Evolutionary conservation across 2,329 filamentous ascomycete genomes (phyloP).

Genomic region (Monilinia polystroma): DNA sequence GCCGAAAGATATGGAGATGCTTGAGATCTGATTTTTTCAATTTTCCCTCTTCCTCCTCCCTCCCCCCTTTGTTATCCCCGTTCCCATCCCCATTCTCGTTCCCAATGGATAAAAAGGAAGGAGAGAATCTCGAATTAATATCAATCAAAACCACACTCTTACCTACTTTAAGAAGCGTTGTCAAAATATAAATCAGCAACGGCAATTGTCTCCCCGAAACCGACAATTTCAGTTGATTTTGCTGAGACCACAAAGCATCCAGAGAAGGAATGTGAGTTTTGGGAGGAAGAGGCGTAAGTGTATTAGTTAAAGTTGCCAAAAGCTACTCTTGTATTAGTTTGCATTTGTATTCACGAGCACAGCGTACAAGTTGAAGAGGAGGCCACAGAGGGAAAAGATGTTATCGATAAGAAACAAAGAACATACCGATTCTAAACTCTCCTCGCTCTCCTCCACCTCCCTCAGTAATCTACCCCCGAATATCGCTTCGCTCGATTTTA

Average conservation of each 20-base stretch:
- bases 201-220: constrained; percentile 20
- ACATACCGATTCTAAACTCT: constrained; percentile 58
- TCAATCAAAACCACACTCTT: constrained; percentile 49
- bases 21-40: constrained; percentile 26
- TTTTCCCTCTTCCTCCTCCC: not conserved
- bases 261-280: constrained; percentile 14
- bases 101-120: constrained; percentile 36
- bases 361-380: not conserved
- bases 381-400: not conserved
- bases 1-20: constrained; percentile 38
- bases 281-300: not conserved
- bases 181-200: constrained; percentile 6
- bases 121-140: constrained; percentile 55
- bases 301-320: constrained; percentile 26
- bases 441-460: constrained; percentile 53
- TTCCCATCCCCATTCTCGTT: not conserved
- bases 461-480: constrained; percentile 51
- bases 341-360: not conserved
- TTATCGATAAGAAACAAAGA: constrained; percentile 30
- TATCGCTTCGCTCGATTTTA: constrained; percentile 31
- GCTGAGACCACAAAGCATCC: not conserved
- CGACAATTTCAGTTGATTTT: constrained; percentile 7
- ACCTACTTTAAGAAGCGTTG: constrained; percentile 36
- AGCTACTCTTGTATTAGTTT: constrained; percentile 23
- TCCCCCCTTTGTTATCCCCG: not conserved